Percentiles rank a stretch among this genome's conserved stretches.
Conservation (phyloP, 169 alveolate species). For the Cryptosporidium andersoni region DNA sequence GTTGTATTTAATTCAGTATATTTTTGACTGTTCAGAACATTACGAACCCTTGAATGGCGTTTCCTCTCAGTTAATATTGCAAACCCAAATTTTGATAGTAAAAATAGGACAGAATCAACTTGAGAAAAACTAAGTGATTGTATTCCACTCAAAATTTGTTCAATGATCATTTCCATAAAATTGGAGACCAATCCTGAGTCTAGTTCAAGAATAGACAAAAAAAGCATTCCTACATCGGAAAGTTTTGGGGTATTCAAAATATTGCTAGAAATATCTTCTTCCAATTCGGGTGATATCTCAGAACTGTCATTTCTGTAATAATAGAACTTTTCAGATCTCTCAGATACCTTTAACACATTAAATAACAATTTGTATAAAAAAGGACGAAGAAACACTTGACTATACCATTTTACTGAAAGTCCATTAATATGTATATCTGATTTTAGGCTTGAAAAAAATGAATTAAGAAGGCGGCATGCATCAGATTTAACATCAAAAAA, state of each 20-base stretch:
- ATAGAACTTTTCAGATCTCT: neutral
- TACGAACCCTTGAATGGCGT: neutral
- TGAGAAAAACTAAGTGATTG: slow-evolving; percentile 19
- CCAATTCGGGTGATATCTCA: neutral
- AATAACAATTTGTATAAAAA: slow-evolving; percentile 1
- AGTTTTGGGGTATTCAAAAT: neutral
- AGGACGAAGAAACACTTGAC: slow-evolving; percentile 7
- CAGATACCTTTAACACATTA: slow-evolving; percentile 3
- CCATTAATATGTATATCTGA: slow-evolving; percentile 1
- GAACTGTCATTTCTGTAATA: slow-evolving; percentile 5
- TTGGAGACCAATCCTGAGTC: slow-evolving; percentile 42
- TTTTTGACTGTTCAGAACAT: neutral
- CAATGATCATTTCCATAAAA: slow-evolving; percentile 35
- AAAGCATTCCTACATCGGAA: slow-evolving; percentile 15
- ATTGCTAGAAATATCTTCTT: neutral
- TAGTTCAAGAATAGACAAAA: slow-evolving; percentile 36
- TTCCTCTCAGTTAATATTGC: slow-evolving; percentile 34
- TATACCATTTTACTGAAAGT: slow-evolving; percentile 7
- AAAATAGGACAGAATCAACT: slow-evolving; percentile 29
- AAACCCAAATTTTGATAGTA: slow-evolving; percentile 42
- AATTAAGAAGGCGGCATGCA: slow-evolving; percentile 1
- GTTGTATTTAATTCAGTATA: neutral
- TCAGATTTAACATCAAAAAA: slow-evolving; percentile 10
- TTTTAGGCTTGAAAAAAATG: slow-evolving; percentile 2
- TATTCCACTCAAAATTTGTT: slow-evolving; percentile 14